Conservation (phyloP, 2,329 filamentous ascomycete genomes). For the Tolypocladium cylindrosporum region DNA sequence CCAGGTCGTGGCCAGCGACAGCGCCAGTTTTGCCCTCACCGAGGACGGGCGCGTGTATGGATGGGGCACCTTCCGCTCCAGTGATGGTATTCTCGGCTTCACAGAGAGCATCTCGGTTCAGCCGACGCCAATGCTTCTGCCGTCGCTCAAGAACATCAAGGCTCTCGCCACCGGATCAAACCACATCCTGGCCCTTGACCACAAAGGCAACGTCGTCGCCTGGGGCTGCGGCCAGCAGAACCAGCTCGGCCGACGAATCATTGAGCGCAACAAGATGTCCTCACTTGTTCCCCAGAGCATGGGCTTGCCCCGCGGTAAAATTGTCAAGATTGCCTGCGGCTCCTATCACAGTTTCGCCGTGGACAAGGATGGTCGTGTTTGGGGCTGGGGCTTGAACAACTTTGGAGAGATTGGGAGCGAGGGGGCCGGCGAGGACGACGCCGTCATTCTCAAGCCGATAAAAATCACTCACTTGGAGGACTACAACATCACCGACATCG, state of each 20-base stretch:
- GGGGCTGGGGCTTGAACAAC: constrained; percentile 79
- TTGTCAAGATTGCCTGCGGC: constrained; percentile 48
- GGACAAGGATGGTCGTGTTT: constrained; percentile 59
- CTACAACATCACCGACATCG: constrained; percentile 56
- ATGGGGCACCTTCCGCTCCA: constrained; percentile 70
- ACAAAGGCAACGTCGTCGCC: constrained; percentile 53
- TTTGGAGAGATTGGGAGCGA: constrained; percentile 68
- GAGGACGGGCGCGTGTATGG: constrained; percentile 68
- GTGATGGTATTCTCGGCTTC: constrained; percentile 57
- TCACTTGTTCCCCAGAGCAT: constrained; percentile 51
- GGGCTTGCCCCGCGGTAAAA: constrained; percentile 45
- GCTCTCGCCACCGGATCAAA: constrained; percentile 58
- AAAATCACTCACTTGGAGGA: constrained; percentile 55
- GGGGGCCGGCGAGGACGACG: constrained; percentile 39
- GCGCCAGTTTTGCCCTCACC: constrained; percentile 66
- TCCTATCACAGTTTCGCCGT: constrained; percentile 79
- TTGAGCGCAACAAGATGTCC: constrained; percentile 53
- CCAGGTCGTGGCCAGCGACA: constrained; percentile 64
- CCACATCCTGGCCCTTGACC: constrained; percentile 59
- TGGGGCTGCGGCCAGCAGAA: constrained; percentile 67
- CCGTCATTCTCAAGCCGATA: constrained; percentile 62
- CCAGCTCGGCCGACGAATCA: constrained; percentile 48
- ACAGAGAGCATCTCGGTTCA: constrained; percentile 41
- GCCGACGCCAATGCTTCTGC: constrained; percentile 41
- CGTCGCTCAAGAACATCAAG: constrained; percentile 55